Evolutionary conservation across 116 monocot species (phyloP), one percentile per base, ranked within the genome.

Genomic region (Trichopus zeylanicus): DNA sequence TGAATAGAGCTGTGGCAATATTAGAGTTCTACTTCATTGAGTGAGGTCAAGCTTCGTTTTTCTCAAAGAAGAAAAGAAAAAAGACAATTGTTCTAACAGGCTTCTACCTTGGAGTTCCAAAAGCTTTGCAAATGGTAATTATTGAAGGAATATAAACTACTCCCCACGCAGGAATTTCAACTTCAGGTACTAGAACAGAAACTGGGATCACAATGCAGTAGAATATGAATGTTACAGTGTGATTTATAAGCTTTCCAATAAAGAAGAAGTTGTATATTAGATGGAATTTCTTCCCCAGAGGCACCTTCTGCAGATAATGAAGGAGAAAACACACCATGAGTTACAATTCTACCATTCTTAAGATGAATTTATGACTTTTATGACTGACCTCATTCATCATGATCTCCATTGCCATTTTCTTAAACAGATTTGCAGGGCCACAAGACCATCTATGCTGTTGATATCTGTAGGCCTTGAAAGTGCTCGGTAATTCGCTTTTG

Each of bases 361-460:
- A n/a, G n/a, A n/a, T n/a, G n/a, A n/a, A n/a, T n/a, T n/a, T n/a
- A n/a, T n/a, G n/a, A n/a, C n/a, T 53, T 15, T 11, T 53, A 11
- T 21, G 20, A 31, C 20, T 59, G 19, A 71, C 78, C 71, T 78
- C 63, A 8, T 56, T 67, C 11, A 6, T 62, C 34, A 78, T 13
- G 48, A 78, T 78, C 15, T 78, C 72, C 58, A 59, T 15, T 24
- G 59, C 68, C 72, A 78, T 72, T 59, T 78, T 78, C 51, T 67
- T 67, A 58, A 78, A 72, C n/a, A 78, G 37, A 48, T 78, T 72
- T 20, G 67, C 72, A 15, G 72, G 67, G 13, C 78, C 78, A 37
- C 78, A 72, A 32, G 78, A 63, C 78, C 78, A 78, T 24, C 78
- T 67, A 59, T 78, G 68, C 62, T 78, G 78, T 47, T 78, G 78